phyloP scores from a whole-genome alignment of 73 alveolate species.

The Paraurostyla sp. region DNA sequence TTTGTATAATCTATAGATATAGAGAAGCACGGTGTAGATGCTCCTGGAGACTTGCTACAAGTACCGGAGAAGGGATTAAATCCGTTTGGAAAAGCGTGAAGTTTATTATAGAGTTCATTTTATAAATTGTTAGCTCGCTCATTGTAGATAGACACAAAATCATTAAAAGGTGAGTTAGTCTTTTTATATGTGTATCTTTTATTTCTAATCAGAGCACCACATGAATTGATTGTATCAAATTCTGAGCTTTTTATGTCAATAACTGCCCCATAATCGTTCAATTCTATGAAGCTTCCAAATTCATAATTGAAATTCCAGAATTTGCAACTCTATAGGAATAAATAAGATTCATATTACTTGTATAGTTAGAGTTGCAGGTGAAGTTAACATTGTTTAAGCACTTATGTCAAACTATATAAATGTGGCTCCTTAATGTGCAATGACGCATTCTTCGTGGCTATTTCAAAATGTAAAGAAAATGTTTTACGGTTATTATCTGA shows the following conservation, averaged over 20 bases:
- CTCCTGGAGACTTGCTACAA: too few species aligned
- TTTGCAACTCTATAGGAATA: not conserved
- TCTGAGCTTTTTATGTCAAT: not conserved
- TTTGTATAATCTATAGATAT: not conserved
- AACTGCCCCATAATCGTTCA: not conserved
- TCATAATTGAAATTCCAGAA: slow-evolving; percentile 2
- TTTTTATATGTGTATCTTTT: not conserved
- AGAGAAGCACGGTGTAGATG: not conserved
- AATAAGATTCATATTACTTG: too few species aligned
- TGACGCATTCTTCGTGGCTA: not conserved
- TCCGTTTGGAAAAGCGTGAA: not conserved
- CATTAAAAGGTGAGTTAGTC: not conserved
- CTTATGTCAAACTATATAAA: not conserved
- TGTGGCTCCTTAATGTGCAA: not conserved
- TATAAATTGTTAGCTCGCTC: not conserved
- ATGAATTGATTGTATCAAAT: not conserved
- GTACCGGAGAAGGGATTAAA: too few species aligned
- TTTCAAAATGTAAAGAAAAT: not conserved
- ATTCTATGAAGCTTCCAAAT: not conserved
- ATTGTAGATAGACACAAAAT: not conserved
- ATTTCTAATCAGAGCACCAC: slow-evolving; percentile 28
- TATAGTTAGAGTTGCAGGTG: not conserved
- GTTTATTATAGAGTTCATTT: not conserved
- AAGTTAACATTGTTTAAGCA: not conserved
- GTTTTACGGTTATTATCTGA: not conserved